Base-by-base conservation (phyloP, 2,329 filamentous ascomycete genomes). In the Arthrinium phaeospermum region DNA sequence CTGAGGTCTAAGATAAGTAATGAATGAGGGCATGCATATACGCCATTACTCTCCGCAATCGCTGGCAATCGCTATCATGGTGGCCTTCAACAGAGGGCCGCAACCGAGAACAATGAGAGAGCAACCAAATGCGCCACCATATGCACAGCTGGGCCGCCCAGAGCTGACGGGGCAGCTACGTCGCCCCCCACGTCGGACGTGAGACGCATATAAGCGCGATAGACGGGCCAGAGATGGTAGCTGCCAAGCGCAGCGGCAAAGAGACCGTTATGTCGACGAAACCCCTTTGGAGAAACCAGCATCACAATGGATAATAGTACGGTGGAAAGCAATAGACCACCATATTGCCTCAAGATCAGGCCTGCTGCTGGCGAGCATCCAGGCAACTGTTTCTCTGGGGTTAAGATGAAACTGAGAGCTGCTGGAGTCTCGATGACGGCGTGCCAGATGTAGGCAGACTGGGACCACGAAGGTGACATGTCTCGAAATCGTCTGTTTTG, bases 161-260 rank as follows among this genome's bases (percentile, higher is more conserved):
- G 72, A 0, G 82, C 79, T 47, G 76, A 76, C 4, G 71, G 71
- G 22, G 76, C 76, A 16, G 72, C 72, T 0, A 71, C 70, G 19
- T 70, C 71, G 27, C 71, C 72, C 41, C 73, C 75, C 27, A 74
- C 72, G 14, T 74, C 74, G n/a, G 70, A 57, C 41, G 74, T 73
- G 16, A 86, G 78, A 51, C 83, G 80, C 22, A 77, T 73, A 14
- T 77, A 80, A 0, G 87, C 87, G 46, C 87, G 81, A 68, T 83
- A 80, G 44, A 81, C 83, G 2, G 87, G 87, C 80, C 84, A 88
- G 1, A 84, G 53, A 72, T 89, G 87, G 78, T 87, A 89, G 30
- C 83, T 82, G 0, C 83, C 85, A 72, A 89, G 79, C 0, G 84
- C 82, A 0, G 81, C 74, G 0, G 84, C 82, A 1, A 85, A 74